Conservation (phyloP, 2,329 filamentous ascomycete species). For the Fusarium nisikadoi region DNA sequence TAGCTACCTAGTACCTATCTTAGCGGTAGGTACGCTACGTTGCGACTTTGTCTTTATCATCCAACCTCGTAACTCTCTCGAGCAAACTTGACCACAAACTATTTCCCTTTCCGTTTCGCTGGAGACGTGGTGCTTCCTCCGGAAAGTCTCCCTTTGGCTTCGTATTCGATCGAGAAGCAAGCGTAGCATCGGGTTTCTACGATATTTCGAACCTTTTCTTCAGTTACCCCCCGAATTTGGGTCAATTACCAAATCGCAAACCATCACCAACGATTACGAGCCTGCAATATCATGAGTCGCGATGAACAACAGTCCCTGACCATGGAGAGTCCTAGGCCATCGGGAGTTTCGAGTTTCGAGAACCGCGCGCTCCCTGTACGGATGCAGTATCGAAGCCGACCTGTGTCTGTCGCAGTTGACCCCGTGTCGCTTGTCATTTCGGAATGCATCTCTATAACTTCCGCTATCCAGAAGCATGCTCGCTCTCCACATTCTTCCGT, state of each 20-base stretch:
- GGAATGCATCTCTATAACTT: constrained; percentile 98
- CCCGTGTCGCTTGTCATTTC: constrained; percentile 94
- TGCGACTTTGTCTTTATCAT: constrained; percentile 33
- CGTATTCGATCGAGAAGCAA: neutral
- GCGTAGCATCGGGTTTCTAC: constrained; percentile 10
- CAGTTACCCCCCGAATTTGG: constrained; percentile 1
- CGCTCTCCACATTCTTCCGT: constrained; percentile 97
- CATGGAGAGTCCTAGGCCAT: constrained; percentile 43
- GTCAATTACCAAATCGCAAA: constrained; percentile 27
- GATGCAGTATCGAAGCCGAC: constrained; percentile 69
- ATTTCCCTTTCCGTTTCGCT: constrained; percentile 8
- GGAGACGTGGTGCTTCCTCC: constrained; percentile 30
- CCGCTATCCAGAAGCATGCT: constrained; percentile 96
- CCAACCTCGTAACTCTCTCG: constrained; percentile 27
- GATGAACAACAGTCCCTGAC: constrained; percentile 44
- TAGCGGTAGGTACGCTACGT: constrained; percentile 21
- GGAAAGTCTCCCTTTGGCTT: constrained; percentile 4
- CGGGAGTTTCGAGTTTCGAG: constrained; percentile 34
- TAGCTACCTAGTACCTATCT: constrained; percentile 12
- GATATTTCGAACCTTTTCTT: constrained; percentile 2
- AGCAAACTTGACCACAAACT: constrained; percentile 13
- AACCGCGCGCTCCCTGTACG: constrained; percentile 52
- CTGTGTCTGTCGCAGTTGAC: constrained; percentile 84
- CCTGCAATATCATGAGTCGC: constrained; percentile 47
- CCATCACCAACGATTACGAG: constrained; percentile 24